Evolutionary conservation across 495 filamentous ascomycete genomes (phyloP), one percentile per base, ranked within the genome.

Genomic region (Xylaria castorea): DNA sequence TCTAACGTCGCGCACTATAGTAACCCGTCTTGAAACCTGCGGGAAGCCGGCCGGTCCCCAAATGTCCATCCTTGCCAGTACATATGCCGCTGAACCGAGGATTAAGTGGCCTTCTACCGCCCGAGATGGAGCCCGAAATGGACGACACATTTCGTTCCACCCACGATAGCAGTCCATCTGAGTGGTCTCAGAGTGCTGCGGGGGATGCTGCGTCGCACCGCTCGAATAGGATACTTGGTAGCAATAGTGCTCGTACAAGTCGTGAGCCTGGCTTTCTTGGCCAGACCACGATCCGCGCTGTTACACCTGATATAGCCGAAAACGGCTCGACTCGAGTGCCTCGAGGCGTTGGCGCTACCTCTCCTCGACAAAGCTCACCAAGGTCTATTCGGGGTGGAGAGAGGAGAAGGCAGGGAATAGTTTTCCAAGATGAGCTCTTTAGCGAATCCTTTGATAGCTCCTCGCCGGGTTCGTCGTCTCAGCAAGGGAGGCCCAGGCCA

Each of bases 221-320:
- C 42, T 64, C 78, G 66, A 79, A 77, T 57, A 75, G 78, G 71
- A 65, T 65, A 27, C 22, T 58, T 11, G 77, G 75, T 40, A 73
- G 30, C 51, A 73, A 55, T 58, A 76, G 72, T 65, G 63, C 44
- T 64, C 77, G 74, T 63, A 65, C 66, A 34, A 68, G 68, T 73
- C 68, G 70, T 63, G 68, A 60, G 63, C 32, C 77, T 67, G 73
- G 78, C 53, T 74, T 74, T 51, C 69, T 71, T n/a, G 66, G 69
- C 51, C 70, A 78, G 67, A 77, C 60, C 66, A 86, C 83, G 4
- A 84, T 88, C 62, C 84, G 88, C 53, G 80, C 85, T 18, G 85
- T 88, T 69, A 88, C 88, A 71, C 87, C 88, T 67, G 89, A 91
- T 50, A 81, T 76, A 51, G 70, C 79, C 42, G 79, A 85, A 50